A percentile compares a stretch with the other conserved stretches of the same genome.
Conservation (phyloP, 2,329 filamentous ascomycete species). For the Lecanosticta acicola region DNA sequence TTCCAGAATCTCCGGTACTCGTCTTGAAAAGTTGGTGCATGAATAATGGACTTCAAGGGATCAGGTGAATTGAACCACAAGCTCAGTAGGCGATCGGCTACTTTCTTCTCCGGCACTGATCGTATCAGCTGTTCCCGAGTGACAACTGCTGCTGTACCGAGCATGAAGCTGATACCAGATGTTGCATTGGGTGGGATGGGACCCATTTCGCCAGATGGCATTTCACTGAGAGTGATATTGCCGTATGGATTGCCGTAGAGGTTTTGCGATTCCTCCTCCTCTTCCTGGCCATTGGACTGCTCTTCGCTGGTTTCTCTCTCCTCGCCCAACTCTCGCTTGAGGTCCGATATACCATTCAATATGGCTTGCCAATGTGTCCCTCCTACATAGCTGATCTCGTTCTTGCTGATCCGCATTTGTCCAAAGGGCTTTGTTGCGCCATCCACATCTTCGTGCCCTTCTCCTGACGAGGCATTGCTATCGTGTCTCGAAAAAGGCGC, state of each 20-base stretch:
- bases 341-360: slow-evolving; percentile 53
- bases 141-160: slow-evolving; percentile 14
- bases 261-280: slow-evolving; percentile 1
- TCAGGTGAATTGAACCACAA: slow-evolving; percentile 34
- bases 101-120: slow-evolving; percentile 29
- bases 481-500: slow-evolving; percentile 6
- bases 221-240: slow-evolving; percentile 8
- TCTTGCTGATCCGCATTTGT: slow-evolving; percentile 71
- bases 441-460: slow-evolving; percentile 38
- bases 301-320: slow-evolving; percentile 23
- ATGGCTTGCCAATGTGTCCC: slow-evolving; percentile 80
- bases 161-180: slow-evolving; percentile 25
- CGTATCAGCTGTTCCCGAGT: slow-evolving; percentile 30
- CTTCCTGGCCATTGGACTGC: slow-evolving; percentile 3
- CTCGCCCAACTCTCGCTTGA: slow-evolving; percentile 31
- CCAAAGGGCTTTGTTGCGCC: slow-evolving; percentile 65
- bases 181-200: slow-evolving; percentile 7
- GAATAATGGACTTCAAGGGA: slow-evolving; percentile 53
- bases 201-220: not conserved
- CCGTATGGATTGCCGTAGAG: slow-evolving; percentile 12
- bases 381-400: slow-evolving; percentile 73
- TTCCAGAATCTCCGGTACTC: slow-evolving; percentile 45
- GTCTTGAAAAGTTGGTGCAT: slow-evolving; percentile 42
- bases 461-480: slow-evolving; percentile 3
- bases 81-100: slow-evolving; percentile 28